Base-by-base conservation (phyloP, 768 basidiomycete species). In the Lactarius hatsudake region DNA sequence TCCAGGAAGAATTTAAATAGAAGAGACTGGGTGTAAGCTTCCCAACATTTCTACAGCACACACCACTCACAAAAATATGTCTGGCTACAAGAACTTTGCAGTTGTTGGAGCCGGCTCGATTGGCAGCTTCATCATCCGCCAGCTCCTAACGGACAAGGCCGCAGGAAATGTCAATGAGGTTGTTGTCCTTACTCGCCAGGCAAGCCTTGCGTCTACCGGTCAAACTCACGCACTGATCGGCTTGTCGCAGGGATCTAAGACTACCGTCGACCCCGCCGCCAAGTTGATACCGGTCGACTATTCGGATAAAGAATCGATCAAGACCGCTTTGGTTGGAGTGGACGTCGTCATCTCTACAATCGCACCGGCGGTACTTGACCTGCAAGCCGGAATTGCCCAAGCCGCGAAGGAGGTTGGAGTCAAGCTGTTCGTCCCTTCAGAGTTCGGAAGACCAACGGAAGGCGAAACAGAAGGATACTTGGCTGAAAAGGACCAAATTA, bases 361-460 rank as follows among this genome's bases (percentile, higher is more conserved):
- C 43, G 9, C 53, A 5, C 43, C 53, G 34, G 38, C 53, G 15
- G 34, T n/a, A 20, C 42, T 71, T 62, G 61, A 13, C 18, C 55
- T 43, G 20, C 74, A 75, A 67, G 40, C 34, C 3, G 36, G 36
- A 2, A 63, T 75, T 17, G 70, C 70, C 1, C 58, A 70, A 1
- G 74, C 71, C 0, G 64, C 68, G 8, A 75, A 72, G 64, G 55
- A 54, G 40, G 73, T 69, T 4, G 73, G 76, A 30, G 75, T 73
- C 20, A 66, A 71, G 59, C 69, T 76, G 18, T 77, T 77, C 59
- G 70, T 75, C 8, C 76, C 75, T 8, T 69, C 71, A 59, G 75
- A 76, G 64, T 76, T 75, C 38, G 74, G 74, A 9, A 65, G 57
- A 32, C 60, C 71, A 3, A 71, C 71, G 2, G 62, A 59, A 15